These are phyloP conservation scores for Voacanga thouarsii DNA, from an alignment of 257 asterid species.

Conservation along the genomic window DNA sequence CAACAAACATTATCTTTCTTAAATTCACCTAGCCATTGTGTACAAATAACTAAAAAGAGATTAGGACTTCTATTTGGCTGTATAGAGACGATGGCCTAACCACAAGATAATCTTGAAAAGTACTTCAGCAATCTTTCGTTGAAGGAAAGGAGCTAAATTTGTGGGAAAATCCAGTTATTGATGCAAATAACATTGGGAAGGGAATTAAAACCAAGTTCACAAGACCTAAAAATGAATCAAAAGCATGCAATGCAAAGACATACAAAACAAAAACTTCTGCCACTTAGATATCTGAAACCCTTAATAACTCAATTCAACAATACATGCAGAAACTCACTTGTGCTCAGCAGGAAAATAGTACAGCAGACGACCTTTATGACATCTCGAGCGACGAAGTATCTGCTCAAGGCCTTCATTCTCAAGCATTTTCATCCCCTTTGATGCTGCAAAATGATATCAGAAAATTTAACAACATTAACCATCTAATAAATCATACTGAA, in stretches of 20 bases:
- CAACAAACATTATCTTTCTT: background rate
- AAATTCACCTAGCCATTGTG: background rate
- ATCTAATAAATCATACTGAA: background rate
- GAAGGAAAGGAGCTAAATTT: background rate
- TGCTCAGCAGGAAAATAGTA: conserved; percentile 64
- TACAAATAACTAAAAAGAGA: background rate
- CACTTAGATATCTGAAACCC: background rate
- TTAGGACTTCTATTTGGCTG: background rate
- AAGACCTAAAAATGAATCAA: background rate
- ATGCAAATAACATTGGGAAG: background rate
- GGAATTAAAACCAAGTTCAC: background rate
- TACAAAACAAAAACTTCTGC: background rate
- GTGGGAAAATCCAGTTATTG: background rate
- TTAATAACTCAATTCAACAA: conserved; percentile 3
- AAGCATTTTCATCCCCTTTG: conserved; percentile 33
- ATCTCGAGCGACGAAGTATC: conserved; percentile 66
- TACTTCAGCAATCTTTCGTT: background rate
- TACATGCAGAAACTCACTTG: conserved; percentile 37
- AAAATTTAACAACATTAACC: background rate
- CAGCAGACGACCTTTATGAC: conserved; percentile 93
- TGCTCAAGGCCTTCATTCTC: conserved; percentile 57
- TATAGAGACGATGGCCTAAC: background rate
- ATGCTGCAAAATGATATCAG: conserved; percentile 37
- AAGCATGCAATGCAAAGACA: background rate
- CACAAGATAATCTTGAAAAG: background rate